A percentile compares a stretch with the other conserved stretches of the same genome.
Conservation (phyloP, 2,329 filamentous ascomycete species). For the Sarocladium oryzae region DNA sequence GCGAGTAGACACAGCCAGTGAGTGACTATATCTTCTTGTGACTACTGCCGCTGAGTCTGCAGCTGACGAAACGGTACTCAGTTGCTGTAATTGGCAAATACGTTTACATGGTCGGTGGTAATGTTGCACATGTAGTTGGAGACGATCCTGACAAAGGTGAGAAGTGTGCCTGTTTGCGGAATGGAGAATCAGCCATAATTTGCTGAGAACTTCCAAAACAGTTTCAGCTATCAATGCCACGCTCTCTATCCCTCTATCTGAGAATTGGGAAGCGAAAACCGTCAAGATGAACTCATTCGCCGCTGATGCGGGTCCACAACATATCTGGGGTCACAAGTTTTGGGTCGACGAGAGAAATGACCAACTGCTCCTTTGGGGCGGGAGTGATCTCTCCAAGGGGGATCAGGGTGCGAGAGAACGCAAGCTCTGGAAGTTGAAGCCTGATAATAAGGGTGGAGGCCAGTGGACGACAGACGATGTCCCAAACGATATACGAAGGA, state of each 20-base stretch:
- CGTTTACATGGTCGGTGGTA: background rate
- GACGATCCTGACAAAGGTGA: background rate
- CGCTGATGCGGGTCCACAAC: background rate
- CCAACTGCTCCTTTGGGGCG: slow-evolving; percentile 2
- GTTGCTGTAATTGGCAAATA: background rate
- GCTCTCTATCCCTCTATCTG: background rate
- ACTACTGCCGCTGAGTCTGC: background rate
- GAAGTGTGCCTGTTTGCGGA: no score
- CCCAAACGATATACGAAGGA: background rate
- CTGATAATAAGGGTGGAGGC: background rate
- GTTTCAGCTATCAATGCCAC: background rate
- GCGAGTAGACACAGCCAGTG: background rate
- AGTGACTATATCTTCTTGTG: background rate
- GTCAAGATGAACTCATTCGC: background rate
- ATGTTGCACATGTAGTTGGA: background rate
- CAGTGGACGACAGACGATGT: background rate
- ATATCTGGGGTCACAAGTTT: background rate
- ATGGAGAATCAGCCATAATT: no score
- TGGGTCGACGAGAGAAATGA: background rate
- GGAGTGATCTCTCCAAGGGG: background rate
- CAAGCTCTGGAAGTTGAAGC: slow-evolving; percentile 2
- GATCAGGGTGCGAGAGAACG: background rate
- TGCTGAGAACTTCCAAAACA: no score
- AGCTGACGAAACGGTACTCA: background rate
- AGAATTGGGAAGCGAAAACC: background rate